Percentiles rank a stretch among this genome's conserved stretches.
These are phyloP conservation scores for Boletus insuetus DNA, from an alignment of 768 basidiomycete genomes.

Conservation along the genomic window DNA sequence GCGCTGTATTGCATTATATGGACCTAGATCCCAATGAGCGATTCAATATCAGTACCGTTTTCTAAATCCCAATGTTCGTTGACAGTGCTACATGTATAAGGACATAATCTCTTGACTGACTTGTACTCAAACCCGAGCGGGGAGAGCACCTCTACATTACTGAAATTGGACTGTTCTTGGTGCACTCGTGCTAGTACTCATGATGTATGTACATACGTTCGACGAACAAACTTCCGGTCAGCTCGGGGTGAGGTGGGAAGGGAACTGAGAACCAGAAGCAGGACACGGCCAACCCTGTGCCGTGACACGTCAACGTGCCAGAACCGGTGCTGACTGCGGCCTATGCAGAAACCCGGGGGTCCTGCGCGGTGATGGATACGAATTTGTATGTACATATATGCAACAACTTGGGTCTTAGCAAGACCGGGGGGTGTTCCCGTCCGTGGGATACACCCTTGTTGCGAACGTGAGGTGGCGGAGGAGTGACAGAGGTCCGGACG, in stretches of 20 bases:
- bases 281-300: neutral
- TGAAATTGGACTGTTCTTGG: no score
- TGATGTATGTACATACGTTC: no score
- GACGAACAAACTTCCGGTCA: no score
- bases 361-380: neutral
- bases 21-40: constrained; percentile 34
- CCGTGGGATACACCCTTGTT: neutral
- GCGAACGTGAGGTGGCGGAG: constrained; percentile 7
- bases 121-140: no score
- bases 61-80: neutral
- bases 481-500: constrained; percentile 30
- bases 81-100: neutral
- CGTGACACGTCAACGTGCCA: neutral
- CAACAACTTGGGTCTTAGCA: no score
- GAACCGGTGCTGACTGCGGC: constrained; percentile 6
- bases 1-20: constrained; percentile 74
- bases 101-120: no score
- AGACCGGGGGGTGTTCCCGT: no score
- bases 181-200: no score
- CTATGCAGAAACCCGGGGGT: neutral
- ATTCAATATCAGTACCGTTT: neutral
- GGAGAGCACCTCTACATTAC: no score
- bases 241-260: no score
- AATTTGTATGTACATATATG: no score
- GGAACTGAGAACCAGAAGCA: no score